These are phyloP conservation scores for Rhodamnia rubescens DNA, from an alignment of 345 rosid genomes.

Conservation along the genomic window DNA sequence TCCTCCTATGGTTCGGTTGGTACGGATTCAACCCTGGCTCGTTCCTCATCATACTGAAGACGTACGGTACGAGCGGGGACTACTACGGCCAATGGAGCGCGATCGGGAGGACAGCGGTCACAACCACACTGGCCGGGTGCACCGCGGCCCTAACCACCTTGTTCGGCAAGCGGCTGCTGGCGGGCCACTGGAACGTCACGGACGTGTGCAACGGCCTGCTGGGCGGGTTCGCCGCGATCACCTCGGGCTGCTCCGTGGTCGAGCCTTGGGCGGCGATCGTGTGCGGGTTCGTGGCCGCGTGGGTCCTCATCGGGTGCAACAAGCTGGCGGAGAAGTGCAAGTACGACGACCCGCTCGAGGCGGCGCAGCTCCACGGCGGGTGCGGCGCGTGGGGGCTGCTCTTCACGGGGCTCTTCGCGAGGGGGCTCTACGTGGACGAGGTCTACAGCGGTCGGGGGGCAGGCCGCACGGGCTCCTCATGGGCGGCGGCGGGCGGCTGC, in stretches of 20 bases:
- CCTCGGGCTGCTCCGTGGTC: conserved; percentile 39
- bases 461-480: conserved; percentile 11
- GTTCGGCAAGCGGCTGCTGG: conserved; percentile 5
- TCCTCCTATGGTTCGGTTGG: conserved; percentile 31
- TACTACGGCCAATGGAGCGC: conserved; percentile 24
- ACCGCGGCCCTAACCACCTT: conserved; percentile 10
- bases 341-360: conserved; percentile 46
- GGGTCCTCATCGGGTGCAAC: conserved; percentile 44
- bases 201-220: conserved; percentile 13
- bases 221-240: conserved; percentile 23
- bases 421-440: conserved; percentile 22
- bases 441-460: conserved; percentile 8
- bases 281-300: conserved; percentile 37
- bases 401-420: conserved; percentile 41
- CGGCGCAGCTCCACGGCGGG: conserved; percentile 53
- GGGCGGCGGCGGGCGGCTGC: conserved; percentile 7
- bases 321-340: conserved; percentile 27
- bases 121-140: conserved; percentile 10
- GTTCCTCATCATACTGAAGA: conserved; percentile 10
- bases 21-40: conserved; percentile 36
- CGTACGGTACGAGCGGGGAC: neutral
- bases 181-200: conserved; percentile 9
- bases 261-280: conserved; percentile 52
- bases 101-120: conserved; percentile 4
- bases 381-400: conserved; percentile 50